Base-by-base conservation (phyloP, 805 yeast genomes). In the Maudiozyma bulderi region DNA sequence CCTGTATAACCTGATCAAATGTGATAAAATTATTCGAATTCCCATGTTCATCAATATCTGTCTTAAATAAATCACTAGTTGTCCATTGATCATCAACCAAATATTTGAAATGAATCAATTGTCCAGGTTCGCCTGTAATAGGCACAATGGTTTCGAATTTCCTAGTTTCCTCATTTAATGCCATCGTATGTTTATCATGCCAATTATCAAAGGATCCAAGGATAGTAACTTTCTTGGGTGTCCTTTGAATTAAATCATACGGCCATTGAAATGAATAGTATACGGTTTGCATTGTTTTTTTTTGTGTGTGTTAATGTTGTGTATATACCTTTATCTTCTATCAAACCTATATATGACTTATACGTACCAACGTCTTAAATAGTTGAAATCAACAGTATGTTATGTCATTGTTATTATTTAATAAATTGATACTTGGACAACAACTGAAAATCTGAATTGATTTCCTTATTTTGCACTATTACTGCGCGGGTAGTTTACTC, bases 41-140 rank as follows among this genome's bases (percentile, higher is more conserved):
- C 1, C 72, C 70, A 33, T 67, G 60, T 52, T 77, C 82, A 40
- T 66, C 71, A 1, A 3, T 26, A 48, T 74, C 74, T 20, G 69
- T 61, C 46, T 64, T 66, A 51, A 70, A 76, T 3, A 59, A 57
- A 1, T 61, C 59, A 47, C 68, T 72, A n/a, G 69, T 61, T 9
- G 58, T 57, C 89, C 89, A 84, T 43, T 74, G 73, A 40, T 81
- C 86, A 61, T 84, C 88, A 42, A 83, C 88, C 46, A 83, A 75
- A 61, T 75, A 84, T 68, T 76, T 76, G 64, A 75, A 76, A 26
- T 58, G 63, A 32, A 80, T 58, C 26, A 20, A 20, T 54, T 68
- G 68, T 11, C 65, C 69, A 8, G 30, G 11, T 3, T 34, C 31
- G 9, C 11, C 15, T 4, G 9, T n/a, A 5, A 47, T 13, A n/a